These are phyloP conservation scores for Zopfochytrium polystomum DNA, from an alignment of 371 early-diverging fungal species.

Conservation along the genomic window DNA sequence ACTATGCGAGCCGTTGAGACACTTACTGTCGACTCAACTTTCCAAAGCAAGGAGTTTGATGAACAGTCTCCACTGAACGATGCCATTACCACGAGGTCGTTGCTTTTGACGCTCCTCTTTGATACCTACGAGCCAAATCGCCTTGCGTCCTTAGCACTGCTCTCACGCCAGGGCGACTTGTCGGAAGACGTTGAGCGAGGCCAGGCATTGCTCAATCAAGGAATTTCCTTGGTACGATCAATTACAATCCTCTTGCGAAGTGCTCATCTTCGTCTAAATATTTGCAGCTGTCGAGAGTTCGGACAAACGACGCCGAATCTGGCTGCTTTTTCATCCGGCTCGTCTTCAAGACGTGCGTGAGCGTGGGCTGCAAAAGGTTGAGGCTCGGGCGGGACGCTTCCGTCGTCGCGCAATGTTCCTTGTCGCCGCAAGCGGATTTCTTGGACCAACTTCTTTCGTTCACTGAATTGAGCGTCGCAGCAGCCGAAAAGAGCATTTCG, in stretches of 20 bases:
- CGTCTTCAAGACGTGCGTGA: too few species aligned
- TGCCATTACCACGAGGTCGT: constrained; percentile 2
- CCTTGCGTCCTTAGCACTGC: constrained; percentile 21
- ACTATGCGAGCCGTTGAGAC: constrained; percentile 29
- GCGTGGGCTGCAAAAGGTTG: too few species aligned
- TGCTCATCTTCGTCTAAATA: too few species aligned
- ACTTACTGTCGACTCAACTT: constrained; percentile 14
- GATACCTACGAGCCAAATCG: constrained; percentile 35
- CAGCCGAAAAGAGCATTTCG: constrained; percentile 27
- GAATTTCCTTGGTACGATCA: constrained; percentile 20
- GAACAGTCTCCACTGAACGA: constrained; percentile 3
- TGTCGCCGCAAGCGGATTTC: background rate
- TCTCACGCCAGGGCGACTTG: constrained; percentile 23
- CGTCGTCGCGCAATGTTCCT: background rate
- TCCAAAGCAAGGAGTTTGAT: constrained; percentile 5
- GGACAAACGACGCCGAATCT: constrained; percentile 78
- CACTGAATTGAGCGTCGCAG: constrained; percentile 8
- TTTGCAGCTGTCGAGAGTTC: too few species aligned
- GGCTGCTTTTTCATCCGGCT: constrained; percentile 76
- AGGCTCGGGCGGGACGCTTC: too few species aligned
- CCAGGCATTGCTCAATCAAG: constrained; percentile 3
- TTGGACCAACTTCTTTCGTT: constrained; percentile 7
- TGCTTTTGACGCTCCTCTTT: constrained; percentile 20
- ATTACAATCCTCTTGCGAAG: too few species aligned
- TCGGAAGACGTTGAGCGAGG: constrained; percentile 18